Base-by-base conservation (phyloP, 805 yeast species). In the Starmerella vaccinii region DNA sequence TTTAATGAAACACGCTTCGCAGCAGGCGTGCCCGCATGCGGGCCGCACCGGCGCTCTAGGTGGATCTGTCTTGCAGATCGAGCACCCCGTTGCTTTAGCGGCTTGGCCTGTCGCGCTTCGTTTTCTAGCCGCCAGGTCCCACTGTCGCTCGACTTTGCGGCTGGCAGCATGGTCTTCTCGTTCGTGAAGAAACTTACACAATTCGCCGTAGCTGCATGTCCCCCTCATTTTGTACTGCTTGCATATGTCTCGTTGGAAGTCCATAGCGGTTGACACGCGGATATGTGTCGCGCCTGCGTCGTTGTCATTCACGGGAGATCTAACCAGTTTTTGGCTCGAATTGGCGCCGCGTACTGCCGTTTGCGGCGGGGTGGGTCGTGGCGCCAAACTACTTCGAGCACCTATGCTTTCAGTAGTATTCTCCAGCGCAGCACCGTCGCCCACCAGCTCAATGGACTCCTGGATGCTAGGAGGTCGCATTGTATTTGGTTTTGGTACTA, bases 141-240 rank as follows among this genome's bases (percentile, higher is more conserved):
- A 82, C 95, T 95, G 85, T 41, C 85, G 94, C 24, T 74, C 76
- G 6, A 81, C 64, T 52, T 81, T 78, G 77, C 80, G 78, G 27
- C 81, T 84, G 43, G 80, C 80, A 49, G 74, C 76, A 67, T 81
- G 83, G 61, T 86, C 95, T 58, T 86, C 97, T 65, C 99, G 69
- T 15, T 85, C 77, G 63, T 92, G 99, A 32, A 90, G 65, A 65
- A 92, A 92, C 68, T 92, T 92, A 70, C 99, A 92, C 32, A 92
- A 82, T 60, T 92, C 98, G 8, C 99, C 99, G 64, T 82, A 92
- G 5, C 97, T 97, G 72, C 98, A 92, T 63, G 80, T 89, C 0
- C 98, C 99, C 0, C 94, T 89, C 58, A 82, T 84, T 52, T 79
- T 76, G 65, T 76, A 92, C 65, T 92, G 97, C 62, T 90, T 92